Percentiles rank a stretch among this genome's conserved stretches.
phyloP scores from a whole-genome alignment of 1,284 basidiomycete genomes.

The Puccinia triticina region DNA sequence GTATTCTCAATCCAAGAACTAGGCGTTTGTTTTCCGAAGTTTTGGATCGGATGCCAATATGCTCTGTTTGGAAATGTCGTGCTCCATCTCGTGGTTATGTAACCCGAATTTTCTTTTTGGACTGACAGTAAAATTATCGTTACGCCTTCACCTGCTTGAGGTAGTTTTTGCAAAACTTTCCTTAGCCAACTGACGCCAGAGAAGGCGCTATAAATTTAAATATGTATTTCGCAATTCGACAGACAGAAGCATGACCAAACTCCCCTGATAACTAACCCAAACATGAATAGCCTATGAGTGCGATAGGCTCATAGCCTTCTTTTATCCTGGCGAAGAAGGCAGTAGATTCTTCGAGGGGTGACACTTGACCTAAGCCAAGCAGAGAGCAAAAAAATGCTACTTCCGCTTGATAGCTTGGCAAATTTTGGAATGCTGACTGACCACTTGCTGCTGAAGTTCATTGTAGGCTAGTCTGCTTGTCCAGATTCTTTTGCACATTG shows the following conservation, averaged over 20 bases:
- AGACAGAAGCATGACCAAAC: neutral
- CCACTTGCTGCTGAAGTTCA: neutral
- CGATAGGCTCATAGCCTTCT: neutral
- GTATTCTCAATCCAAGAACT: neutral
- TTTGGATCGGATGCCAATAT: neutral
- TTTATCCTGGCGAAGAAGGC: neutral
- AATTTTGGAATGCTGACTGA: too few species aligned
- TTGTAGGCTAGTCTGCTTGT: neutral
- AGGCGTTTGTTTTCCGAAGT: neutral
- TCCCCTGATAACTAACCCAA: neutral
- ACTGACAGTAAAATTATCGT: neutral
- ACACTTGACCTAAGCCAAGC: neutral
- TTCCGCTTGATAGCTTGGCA: neutral
- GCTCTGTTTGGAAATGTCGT: neutral
- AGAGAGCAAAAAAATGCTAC: neutral
- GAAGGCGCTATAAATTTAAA: neutral
- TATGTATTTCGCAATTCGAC: neutral
- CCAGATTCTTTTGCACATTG: neutral
- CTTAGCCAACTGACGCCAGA: neutral
- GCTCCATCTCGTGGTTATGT: neutral
- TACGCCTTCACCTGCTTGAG: neutral
- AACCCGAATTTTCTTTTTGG: neutral
- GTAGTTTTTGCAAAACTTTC: neutral
- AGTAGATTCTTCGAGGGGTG: neutral
- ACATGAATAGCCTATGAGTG: neutral